phyloP scores from a whole-genome alignment of 352 stramenopile genomes.

The Aphanomyces invadans region DNA sequence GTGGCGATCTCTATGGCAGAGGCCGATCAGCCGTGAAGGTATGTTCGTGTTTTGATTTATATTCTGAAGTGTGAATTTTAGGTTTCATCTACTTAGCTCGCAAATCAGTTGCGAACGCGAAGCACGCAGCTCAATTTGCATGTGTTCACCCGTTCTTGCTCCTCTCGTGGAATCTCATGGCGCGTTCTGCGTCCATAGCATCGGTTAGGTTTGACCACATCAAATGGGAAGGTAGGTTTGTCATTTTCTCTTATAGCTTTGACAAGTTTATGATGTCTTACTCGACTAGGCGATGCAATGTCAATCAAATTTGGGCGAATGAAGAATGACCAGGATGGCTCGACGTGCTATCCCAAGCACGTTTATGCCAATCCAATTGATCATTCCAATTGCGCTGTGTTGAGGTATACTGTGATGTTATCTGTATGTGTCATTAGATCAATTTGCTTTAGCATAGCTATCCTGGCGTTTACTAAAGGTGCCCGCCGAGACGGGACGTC shows the following conservation, averaged over 20 bases:
- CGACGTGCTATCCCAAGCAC: slow-evolving; percentile 1
- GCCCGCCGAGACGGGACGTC: neutral
- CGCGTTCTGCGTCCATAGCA: neutral
- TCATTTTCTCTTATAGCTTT: neutral
- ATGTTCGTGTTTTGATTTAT: too few relatives aligned
- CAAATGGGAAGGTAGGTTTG: neutral
- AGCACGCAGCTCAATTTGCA: neutral
- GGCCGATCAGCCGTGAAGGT: too few relatives aligned
- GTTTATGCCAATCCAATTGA: neutral
- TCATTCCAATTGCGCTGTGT: neutral
- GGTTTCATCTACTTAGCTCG: too few relatives aligned
- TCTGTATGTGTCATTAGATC: neutral
- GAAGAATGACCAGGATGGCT: slow-evolving; percentile 3
- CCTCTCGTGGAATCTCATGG: neutral
- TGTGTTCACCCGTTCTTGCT: neutral
- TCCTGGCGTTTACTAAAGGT: neutral
- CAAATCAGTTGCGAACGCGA: neutral
- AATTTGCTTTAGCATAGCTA: neutral
- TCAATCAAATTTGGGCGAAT: neutral
- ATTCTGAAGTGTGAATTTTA: too few relatives aligned
- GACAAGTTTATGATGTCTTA: too few relatives aligned
- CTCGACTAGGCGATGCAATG: neutral
- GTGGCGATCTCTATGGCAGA: neutral
- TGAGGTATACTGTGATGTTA: neutral
- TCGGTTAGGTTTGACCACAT: neutral